Evolutionary conservation across 495 filamentous ascomycete genomes (phyloP), one percentile per base, ranked within the genome.

Genomic region (Corynascus novoguineensis): DNA sequence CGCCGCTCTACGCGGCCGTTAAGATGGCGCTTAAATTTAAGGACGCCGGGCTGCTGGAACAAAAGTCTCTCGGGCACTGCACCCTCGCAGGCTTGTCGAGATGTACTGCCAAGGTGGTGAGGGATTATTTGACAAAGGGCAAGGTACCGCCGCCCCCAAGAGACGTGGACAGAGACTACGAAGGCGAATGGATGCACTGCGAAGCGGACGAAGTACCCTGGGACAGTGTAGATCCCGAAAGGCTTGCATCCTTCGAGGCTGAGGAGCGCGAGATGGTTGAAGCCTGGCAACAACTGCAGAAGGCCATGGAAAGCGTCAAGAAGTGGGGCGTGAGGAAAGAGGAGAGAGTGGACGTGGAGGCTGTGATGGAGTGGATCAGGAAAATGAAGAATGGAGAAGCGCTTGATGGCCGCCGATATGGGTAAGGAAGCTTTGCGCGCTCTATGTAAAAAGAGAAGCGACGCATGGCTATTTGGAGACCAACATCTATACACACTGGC

Each of bases 21-120:
- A 75, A 76, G 42, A 81, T 81, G 79, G 70, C 79, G 19, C 63
- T 64, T 29, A 69, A 69, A 58, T 81, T 79, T 47, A 58, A 69
- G 6, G 67, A 64, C n/a, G 71, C 78, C 0, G 73, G 73, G 1
- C 62, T 81, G 15, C 54, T 81, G 1, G 73, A 76, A 56, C 74
- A 77, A 50, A 62, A 76, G 9, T 66, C 69, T 0, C 64, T 63
- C 25, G 78, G 78, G 9, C 78, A 80, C 59, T 77, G 73, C 53
- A 68, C 72, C 17, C 11, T 75, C 1, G 46, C 72, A 14, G 65
- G 74, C 2, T 58, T 67, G 17, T 74, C 72, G 10, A 45, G 47
- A 19, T 80, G 77, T 58, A 75, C 69, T 0, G 72, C 74, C 34
- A 55, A 41, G 34, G 67, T 65, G 31, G 34, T 78, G 9, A 52